Base-by-base conservation (phyloP, 179 eudicot species). In the Monotropa hypopitys region DNA sequence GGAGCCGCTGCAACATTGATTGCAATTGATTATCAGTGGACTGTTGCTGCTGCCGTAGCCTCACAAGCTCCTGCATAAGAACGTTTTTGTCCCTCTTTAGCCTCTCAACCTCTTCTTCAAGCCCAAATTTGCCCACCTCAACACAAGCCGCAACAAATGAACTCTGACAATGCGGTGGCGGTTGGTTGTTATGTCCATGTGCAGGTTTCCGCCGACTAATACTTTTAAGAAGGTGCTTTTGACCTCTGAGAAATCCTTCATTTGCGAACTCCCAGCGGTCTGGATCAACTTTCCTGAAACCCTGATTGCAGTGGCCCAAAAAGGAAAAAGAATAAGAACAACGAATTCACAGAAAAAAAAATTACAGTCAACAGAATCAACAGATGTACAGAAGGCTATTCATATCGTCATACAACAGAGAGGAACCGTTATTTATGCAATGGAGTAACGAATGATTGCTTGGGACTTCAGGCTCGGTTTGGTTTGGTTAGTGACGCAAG, bases 241-340 rank as follows among this genome's bases (percentile, higher is more conserved):
- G 97, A 74, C 91, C 97, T 81, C 97, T 84, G 77, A 93, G 80
- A 75, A 93, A 93, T 20, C 91, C 93, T 85, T 92, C 97, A 72
- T 92, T 92, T 43, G 97, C 97, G 77, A 92, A 92, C 85, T 92
- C 95, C 95, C 95, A 92, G 49, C 91, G 93, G 80, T 92, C 97
- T 76, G 97, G 97, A 85, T 92, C 97, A 79, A 92, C 97, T 86
- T 92, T 92, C 84, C 87, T 84, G 77, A 92, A 92, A 13, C 96
- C 97, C 97, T 92, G 89, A 80, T 79, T 56, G 72, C 26, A 53
- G 77, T 7, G 40, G 40, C 65, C 47, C 42, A 40, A 42, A 20
- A 38, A 50, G 23, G 32, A 12, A 35, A 38, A 28, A 23, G 4
- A 69, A 43, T 26, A 62, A 11, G 4, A 40, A 69, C 11, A 69